Evolutionary conservation across 192 early-diverging fungal genomes (phyloP).

Genomic region (Coemansia sp.): DNA sequence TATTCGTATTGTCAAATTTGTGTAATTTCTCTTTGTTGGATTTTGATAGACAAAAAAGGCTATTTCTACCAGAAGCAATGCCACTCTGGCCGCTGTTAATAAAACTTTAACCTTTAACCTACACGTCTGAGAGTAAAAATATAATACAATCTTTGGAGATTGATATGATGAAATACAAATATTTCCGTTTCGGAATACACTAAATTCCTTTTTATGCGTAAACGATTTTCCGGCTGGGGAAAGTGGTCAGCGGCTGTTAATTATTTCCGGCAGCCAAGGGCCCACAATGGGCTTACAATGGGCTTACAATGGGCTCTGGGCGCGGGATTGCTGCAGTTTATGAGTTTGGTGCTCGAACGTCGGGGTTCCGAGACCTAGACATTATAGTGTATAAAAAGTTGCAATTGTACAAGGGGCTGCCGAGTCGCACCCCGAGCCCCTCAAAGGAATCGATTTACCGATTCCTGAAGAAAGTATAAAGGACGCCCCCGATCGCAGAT

Average conservation of each 20-base stretch:
- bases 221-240: conserved; percentile 2
- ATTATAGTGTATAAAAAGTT: neutral
- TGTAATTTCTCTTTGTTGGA: no score
- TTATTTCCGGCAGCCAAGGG: neutral
- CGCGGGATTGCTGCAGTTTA: neutral
- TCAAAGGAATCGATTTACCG: no score
- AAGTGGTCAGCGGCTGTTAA: neutral
- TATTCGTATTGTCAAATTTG: no score
- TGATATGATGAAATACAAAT: neutral
- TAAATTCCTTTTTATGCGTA: neutral
- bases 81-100: no score
- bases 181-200: neutral
- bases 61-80: no score
- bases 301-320: neutral
- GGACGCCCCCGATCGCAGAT: no score
- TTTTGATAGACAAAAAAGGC: no score
- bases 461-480: no score
- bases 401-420: neutral
- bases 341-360: neutral
- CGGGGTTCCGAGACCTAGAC: conserved; percentile 1
- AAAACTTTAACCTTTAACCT: neutral
- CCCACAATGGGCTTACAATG: neutral
- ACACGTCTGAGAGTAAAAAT: neutral
- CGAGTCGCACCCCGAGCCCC: no score
- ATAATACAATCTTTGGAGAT: neutral